phyloP scores from a whole-genome alignment of 805 yeast species.

The Maudiozyma bulderi region DNA sequence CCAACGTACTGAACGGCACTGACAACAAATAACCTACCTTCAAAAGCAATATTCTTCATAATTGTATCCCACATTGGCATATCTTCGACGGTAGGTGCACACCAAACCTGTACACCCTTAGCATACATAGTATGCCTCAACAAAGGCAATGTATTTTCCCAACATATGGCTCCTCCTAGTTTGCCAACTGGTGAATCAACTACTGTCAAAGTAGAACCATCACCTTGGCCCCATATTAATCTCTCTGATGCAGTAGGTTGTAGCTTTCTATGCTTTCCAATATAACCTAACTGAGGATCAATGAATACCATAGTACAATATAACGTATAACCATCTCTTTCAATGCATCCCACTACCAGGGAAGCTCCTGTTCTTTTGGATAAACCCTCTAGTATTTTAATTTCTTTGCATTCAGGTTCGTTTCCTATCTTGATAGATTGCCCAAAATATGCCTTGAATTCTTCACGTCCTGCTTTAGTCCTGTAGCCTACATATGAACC shows the following conservation, averaged over 20 bases:
- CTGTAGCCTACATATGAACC: background rate
- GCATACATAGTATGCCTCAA: background rate
- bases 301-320: background rate
- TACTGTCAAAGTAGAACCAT: background rate
- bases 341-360: background rate
- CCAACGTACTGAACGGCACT: background rate
- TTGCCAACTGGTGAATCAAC: background rate
- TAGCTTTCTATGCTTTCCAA: background rate
- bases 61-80: background rate
- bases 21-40: background rate
- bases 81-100: background rate
- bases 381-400: background rate
- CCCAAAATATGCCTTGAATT: background rate
- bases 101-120: background rate
- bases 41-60: background rate
- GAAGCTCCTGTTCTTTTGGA: background rate
- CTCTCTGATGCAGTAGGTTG: background rate
- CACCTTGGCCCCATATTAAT: background rate
- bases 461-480: background rate
- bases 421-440: background rate
- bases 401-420: background rate
- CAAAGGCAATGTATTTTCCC: background rate
- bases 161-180: background rate
- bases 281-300: background rate
- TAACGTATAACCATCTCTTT: background rate